These are phyloP conservation scores for Erodium trifolium DNA, from an alignment of 441 rosid genomes.

Conservation along the genomic window DNA sequence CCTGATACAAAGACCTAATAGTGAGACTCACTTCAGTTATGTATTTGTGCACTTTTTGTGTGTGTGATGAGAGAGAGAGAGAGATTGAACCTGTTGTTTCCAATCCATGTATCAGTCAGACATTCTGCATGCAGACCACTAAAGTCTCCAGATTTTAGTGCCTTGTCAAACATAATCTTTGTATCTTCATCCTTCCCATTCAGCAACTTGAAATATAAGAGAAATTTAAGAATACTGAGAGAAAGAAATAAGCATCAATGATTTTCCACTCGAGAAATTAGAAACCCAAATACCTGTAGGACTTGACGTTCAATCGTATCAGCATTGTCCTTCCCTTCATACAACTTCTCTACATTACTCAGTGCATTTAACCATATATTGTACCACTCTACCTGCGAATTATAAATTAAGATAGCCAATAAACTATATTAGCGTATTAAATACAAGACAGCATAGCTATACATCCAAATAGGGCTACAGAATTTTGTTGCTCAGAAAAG, in stretches of 20 bases:
- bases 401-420: slow-evolving; percentile 16
- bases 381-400: slow-evolving; percentile 75
- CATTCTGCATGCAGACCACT: slow-evolving; percentile 73
- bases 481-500: not conserved
- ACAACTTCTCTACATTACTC: slow-evolving; percentile 55
- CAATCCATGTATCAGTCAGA: slow-evolving; percentile 93
- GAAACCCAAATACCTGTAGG: slow-evolving; percentile 47
- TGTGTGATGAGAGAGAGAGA: slow-evolving; percentile 13
- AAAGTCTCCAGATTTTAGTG: slow-evolving; percentile 63
- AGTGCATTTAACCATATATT: slow-evolving; percentile 65
- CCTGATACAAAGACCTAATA: slow-evolving; percentile 37
- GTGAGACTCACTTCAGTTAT: slow-evolving; percentile 11
- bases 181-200: slow-evolving; percentile 64
- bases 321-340: slow-evolving; percentile 59
- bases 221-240: slow-evolving; percentile 14
- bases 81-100: slow-evolving; percentile 69
- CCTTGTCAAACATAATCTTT: slow-evolving; percentile 58
- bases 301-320: slow-evolving; percentile 68
- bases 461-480: not conserved
- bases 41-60: not conserved
- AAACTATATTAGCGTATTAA: slow-evolving; percentile 10
- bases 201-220: slow-evolving; percentile 43
- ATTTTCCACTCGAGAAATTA: slow-evolving; percentile 5
- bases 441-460: not conserved
- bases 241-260: slow-evolving; percentile 1